Conservation (phyloP, 2,329 filamentous ascomycete species). For the Pyrenophora seminiperda region DNA sequence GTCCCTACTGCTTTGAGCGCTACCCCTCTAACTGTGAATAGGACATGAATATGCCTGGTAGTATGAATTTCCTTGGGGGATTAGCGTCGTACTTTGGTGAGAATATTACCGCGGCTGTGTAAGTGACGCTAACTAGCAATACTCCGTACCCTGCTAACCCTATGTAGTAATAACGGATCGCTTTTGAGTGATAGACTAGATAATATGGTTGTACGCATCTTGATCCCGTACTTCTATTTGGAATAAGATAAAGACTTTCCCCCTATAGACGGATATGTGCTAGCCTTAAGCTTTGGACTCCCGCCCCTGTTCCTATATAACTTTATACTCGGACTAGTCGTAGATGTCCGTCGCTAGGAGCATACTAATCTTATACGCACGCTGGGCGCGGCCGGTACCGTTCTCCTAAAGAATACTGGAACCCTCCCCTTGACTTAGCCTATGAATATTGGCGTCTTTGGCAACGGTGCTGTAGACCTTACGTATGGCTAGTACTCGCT, state of each 20-base stretch:
- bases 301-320: constrained; percentile 31
- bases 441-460: constrained; percentile 55
- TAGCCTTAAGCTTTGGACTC: constrained; percentile 30
- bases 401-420: constrained; percentile 51
- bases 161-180: constrained; percentile 51
- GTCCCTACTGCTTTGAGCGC: too few relatives aligned
- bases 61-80: constrained; percentile 24
- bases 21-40: too few relatives aligned
- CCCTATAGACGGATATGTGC: constrained; percentile 39
- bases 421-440: constrained; percentile 31
- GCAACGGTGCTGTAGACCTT: constrained; percentile 53
- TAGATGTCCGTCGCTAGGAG: constrained; percentile 48
- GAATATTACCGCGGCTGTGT: constrained; percentile 45
- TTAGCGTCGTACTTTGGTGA: constrained; percentile 41
- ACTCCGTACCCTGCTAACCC: too few relatives aligned
- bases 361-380: constrained; percentile 49
- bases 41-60: constrained; percentile 55
- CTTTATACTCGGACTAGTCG: constrained; percentile 40
- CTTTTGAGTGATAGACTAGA: constrained; percentile 48
- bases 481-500: constrained; percentile 54
- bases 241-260: constrained; percentile 47
- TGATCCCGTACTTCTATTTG: constrained; percentile 54
- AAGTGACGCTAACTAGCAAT: too few relatives aligned
- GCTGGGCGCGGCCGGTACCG: constrained; percentile 49
- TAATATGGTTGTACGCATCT: constrained; percentile 54